Percentiles rank a stretch among this genome's conserved stretches.
These are phyloP conservation scores for Heliosperma pusillum DNA, from an alignment of 148 eudicot genomes.

Conservation along the genomic window DNA sequence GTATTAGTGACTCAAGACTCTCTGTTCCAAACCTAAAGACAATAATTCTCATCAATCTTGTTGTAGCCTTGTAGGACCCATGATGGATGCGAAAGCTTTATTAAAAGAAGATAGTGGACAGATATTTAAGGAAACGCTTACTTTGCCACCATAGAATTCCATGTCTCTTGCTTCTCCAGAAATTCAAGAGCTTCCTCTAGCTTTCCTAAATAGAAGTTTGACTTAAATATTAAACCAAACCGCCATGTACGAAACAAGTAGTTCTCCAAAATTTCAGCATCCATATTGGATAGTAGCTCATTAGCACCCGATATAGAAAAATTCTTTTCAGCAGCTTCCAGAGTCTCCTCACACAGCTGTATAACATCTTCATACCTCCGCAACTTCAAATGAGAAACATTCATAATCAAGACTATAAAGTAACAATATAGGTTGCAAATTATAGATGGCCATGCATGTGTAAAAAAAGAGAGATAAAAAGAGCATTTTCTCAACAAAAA, in stretches of 20 bases:
- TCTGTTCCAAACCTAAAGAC: slow-evolving; percentile 49
- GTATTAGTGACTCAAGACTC: slow-evolving; percentile 49
- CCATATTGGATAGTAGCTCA: slow-evolving; percentile 27
- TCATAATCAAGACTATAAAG: slow-evolving; percentile 4
- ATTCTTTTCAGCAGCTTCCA: slow-evolving; percentile 56
- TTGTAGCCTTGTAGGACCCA: neutral
- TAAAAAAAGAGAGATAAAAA: neutral
- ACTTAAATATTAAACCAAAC: slow-evolving; percentile 44
- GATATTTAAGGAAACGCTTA: slow-evolving; percentile 25
- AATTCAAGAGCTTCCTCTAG: slow-evolving; percentile 78
- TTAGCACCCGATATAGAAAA: slow-evolving; percentile 27
- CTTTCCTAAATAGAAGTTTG: slow-evolving; percentile 75
- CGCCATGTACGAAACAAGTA: slow-evolving; percentile 56
- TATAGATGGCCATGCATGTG: neutral
- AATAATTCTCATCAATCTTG: slow-evolving; percentile 13
- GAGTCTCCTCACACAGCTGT: slow-evolving; percentile 60
- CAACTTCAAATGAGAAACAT: slow-evolving; percentile 45
- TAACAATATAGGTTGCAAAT: slow-evolving; percentile 1
- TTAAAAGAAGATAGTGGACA: neutral
- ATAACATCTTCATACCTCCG: slow-evolving; percentile 80
- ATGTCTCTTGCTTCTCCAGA: slow-evolving; percentile 67
- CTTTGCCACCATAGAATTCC: slow-evolving; percentile 41
- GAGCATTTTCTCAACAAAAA: neutral
- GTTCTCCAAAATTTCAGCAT: slow-evolving; percentile 33
- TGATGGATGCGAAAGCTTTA: neutral